Base-by-base conservation (phyloP, 2,329 filamentous ascomycete species). In the Hymenoscyphus fructigenus region DNA sequence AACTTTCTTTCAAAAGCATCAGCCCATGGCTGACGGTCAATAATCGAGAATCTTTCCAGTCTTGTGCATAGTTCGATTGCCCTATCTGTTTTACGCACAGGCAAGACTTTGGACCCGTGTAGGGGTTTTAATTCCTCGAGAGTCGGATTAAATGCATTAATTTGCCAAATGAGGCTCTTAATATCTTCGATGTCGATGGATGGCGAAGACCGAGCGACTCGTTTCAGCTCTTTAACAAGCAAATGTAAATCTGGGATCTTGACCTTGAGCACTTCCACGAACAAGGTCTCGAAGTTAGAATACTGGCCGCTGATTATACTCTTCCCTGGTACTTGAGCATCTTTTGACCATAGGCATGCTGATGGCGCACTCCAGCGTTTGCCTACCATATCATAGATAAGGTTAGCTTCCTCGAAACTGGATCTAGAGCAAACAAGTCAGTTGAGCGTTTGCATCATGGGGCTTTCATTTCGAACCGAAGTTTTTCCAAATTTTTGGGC, bases 91-190 rank as follows among this genome's bases (percentile, higher is more conserved):
- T 29, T 29, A 29, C 28, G 28, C 28, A 29, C 28, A 29, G 28
- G 28, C 28, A 29, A 29, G 28, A 29, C 28, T 29, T 29, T 29
- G 17, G 34, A 65, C 28, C 14, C 26, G 28, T 17, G 12, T 32
- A 63, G 23, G n/a, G 59, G 29, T n/a, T 50, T 23, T 38, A 64
- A 59, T 23, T 59, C 62, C 36, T 64, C 20, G 38, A 38, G 34
- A 15, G 59, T 61, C 20, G 61, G 61, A 60, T 20, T 23, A 55
- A 66, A 64, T 14, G 61, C 17, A 50, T 66, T 66, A 38, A 66
- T 64, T 61, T 62, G 61, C 62, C 62, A 64, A 44, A 66, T 59
- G 32, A 66, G 65, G 59, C 59, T 62, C 62, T 66, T 66, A 44
- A 64, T 56, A 59, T 64, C 61, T 36, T 64, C 26, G 57, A 61